Evolutionary conservation across 768 basidiomycete species (phyloP), one percentile per base, ranked within the genome.

Genomic region (Suillus alpinus): DNA sequence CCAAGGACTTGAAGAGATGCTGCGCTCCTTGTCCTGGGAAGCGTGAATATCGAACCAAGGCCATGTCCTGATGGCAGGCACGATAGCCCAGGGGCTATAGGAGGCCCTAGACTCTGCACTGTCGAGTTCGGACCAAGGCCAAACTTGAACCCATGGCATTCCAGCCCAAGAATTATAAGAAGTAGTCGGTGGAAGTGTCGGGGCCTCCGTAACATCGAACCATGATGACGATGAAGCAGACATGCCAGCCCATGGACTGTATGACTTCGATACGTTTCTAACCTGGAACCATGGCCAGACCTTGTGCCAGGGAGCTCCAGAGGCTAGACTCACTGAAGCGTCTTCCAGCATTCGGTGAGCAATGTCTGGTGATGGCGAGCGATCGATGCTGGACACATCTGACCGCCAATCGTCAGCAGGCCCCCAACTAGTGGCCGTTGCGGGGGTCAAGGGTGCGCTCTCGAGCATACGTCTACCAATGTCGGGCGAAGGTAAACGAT

Each of bases 351-450:
- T 78, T 37, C 88, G 80, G 57, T 74, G 70, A 5, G 80, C 84
- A 32, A 86, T 69, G 67, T 89, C 87, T 26, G 85, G 86, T 9
- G 86, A 82, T 20, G 80, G 80, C 26, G 82, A 69, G 44, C 77
- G 75, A 32, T 74, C 73, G 37, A 69, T 61, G 47, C 68, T 72
- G 6, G 78, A 71, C 14, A 68, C 62, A 20, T 67, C 73, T 8
- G 75, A 79, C 51, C 73, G 69, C 26, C 75, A 64, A n/a, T 79
- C 76, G 64, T 83, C 81, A 9, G 75, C 73, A 10, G 81, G 82
- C 6, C 83, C 83, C 66, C 79, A 80, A 7, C 83, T 83, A 2
- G 85, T 85, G 12, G 68, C 79, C 75, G 49, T 74, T 71, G n/a
- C 83, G 77, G 34, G 81, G 50, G 57, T 58, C 31, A 58, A 29